Conservation (phyloP, 2,329 filamentous ascomycete species). For the Colletotrichum lini region DNA sequence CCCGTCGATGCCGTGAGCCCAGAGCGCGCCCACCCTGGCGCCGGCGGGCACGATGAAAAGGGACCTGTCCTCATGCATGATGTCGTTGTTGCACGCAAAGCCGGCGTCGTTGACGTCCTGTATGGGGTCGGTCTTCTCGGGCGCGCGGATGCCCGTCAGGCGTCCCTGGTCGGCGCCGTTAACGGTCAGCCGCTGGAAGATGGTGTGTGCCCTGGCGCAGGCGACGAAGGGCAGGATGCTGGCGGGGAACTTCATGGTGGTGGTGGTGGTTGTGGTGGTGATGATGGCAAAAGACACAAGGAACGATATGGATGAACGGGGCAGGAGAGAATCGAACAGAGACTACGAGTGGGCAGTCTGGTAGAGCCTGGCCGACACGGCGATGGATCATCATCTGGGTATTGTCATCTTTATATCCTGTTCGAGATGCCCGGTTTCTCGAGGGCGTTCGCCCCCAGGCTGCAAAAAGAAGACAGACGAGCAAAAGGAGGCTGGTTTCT, state of each 20-base stretch:
- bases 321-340: too few relatives aligned
- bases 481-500: not conserved
- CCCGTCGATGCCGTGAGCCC: slow-evolving; percentile 65
- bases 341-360: too few relatives aligned
- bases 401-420: not conserved
- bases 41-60: slow-evolving; percentile 63
- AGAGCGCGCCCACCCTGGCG: slow-evolving; percentile 62
- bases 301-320: not conserved
- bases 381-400: too few relatives aligned
- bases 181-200: slow-evolving; percentile 20
- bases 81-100: slow-evolving; percentile 62
- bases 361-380: not conserved
- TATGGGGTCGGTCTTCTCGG: slow-evolving; percentile 50
- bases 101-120: slow-evolving; percentile 59
- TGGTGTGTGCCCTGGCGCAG: slow-evolving; percentile 57
- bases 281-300: too few relatives aligned
- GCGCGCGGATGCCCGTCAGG: slow-evolving; percentile 24
- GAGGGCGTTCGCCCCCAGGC: not conserved
- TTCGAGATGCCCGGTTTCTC: not conserved
- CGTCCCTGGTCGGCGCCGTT: slow-evolving; percentile 22
- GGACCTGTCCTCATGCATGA: slow-evolving; percentile 50
- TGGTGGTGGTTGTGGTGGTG: not conserved
- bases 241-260: slow-evolving; percentile 22
- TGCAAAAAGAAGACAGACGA: too few relatives aligned
- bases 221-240: slow-evolving; percentile 55